A percentile compares a stretch with the other conserved stretches of the same genome.
These are phyloP conservation scores for Agroathelia rolfsii DNA, from an alignment of 1,284 basidiomycete species.

Conservation along the genomic window DNA sequence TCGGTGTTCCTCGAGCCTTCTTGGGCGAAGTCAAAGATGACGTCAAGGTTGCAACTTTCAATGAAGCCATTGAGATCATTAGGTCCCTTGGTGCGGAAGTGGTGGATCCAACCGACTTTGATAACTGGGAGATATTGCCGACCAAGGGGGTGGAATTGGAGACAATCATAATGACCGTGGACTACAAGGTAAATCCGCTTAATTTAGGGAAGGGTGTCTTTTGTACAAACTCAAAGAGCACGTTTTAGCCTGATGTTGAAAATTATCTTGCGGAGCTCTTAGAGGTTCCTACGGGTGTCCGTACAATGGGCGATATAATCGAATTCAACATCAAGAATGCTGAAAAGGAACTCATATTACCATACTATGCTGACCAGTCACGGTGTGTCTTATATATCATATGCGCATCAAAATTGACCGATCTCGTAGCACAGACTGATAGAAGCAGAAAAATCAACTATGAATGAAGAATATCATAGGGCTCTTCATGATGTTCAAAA, in stretches of 20 bases:
- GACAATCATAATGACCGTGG: conserved; percentile 24
- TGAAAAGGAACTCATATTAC: conserved; percentile 27
- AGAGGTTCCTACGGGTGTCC: no score
- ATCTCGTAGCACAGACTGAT: conserved; percentile 21
- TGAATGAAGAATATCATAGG: conserved; percentile 27
- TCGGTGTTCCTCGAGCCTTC: conserved; percentile 30
- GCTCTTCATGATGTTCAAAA: conserved; percentile 25
- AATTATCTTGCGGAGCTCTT: conserved; percentile 27
- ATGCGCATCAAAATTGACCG: conserved; percentile 1
- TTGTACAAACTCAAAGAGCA: background rate
- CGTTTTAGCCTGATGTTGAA: conserved; percentile 23
- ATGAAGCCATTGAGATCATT: conserved; percentile 28
- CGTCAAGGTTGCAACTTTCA: conserved; percentile 23
- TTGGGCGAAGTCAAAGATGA: conserved; percentile 14
- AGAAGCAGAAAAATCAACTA: conserved; percentile 24
- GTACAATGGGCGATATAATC: conserved; percentile 24
- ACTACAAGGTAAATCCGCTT: conserved; percentile 30
- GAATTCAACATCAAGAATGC: conserved; percentile 32
- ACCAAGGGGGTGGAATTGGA: conserved; percentile 21
- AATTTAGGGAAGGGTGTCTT: conserved; percentile 12
- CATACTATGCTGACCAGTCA: conserved; percentile 31
- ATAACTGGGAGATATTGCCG: conserved; percentile 26
- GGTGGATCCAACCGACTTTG: conserved; percentile 32
- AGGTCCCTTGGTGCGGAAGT: conserved; percentile 28
- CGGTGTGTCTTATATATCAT: conserved; percentile 19